phyloP scores from a whole-genome alignment of 2,329 filamentous ascomycete species.

The Aspergillus glaucus region DNA sequence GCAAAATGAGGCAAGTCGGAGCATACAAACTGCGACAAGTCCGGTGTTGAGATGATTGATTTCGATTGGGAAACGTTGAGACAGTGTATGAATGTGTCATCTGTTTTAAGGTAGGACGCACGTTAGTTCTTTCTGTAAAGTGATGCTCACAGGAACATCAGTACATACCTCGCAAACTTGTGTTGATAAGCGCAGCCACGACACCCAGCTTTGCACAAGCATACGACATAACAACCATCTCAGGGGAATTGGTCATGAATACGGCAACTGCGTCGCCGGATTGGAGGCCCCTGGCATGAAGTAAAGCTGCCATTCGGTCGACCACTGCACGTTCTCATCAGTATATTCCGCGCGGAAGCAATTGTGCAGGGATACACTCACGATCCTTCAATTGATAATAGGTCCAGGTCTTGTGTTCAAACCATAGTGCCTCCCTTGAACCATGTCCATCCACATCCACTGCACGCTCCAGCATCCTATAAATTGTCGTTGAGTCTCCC shows the following conservation, averaged over 20 bases:
- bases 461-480: slow-evolving; percentile 37
- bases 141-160: neutral
- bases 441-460: slow-evolving; percentile 35
- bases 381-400: slow-evolving; percentile 40
- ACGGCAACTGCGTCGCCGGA: slow-evolving; percentile 40
- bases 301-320: slow-evolving; percentile 38
- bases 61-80: slow-evolving; percentile 37
- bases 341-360: neutral
- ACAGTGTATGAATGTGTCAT: slow-evolving; percentile 42
- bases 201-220: slow-evolving; percentile 44
- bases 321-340: slow-evolving; percentile 28
- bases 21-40: slow-evolving; percentile 33
- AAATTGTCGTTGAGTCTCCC: slow-evolving; percentile 36
- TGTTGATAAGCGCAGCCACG: slow-evolving; percentile 43
- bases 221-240: slow-evolving; percentile 41
- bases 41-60: slow-evolving; percentile 40
- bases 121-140: neutral
- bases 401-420: slow-evolving; percentile 44
- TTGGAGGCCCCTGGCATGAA: slow-evolving; percentile 32
- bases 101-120: slow-evolving; percentile 13
- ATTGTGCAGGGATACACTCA: slow-evolving; percentile 17
- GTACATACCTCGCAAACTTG: slow-evolving; percentile 38
- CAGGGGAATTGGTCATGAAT: slow-evolving; percentile 45
- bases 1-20: slow-evolving; percentile 31
- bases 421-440: slow-evolving; percentile 41